phyloP scores from a whole-genome alignment of 2,329 filamentous ascomycete species.

The Arthrobotrys pseudoclavata region DNA sequence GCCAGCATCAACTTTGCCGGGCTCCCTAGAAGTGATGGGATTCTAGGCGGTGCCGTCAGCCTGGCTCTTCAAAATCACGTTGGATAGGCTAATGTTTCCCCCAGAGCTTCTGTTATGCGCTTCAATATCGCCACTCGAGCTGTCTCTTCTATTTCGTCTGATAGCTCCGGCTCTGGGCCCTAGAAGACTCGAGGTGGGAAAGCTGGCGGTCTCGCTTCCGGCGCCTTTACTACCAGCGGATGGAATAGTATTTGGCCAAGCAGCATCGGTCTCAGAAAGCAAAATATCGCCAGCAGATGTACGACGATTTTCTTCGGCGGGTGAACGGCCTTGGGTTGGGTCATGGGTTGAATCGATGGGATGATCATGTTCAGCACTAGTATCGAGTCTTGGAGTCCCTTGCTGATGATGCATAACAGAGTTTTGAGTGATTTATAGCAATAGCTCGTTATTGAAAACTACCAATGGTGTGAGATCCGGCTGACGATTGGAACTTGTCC shows the following conservation, averaged over 20 bases:
- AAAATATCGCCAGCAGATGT: slow-evolving; percentile 21
- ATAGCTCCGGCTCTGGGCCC: not conserved
- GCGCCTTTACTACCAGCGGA: not conserved
- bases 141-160: slow-evolving; percentile 2
- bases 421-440: slow-evolving; percentile 1
- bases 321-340: slow-evolving; percentile 28
- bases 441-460: not conserved
- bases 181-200: not conserved
- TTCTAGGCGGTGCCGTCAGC: not conserved
- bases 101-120: slow-evolving; percentile 3
- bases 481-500: slow-evolving; percentile 8
- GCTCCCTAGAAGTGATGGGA: not conserved
- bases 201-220: not conserved
- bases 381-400: slow-evolving; percentile 17
- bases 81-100: slow-evolving; percentile 5
- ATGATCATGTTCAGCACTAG: slow-evolving; percentile 26
- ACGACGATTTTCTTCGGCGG: slow-evolving; percentile 26
- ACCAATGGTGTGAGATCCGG: slow-evolving; percentile 1
- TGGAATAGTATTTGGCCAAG: slow-evolving; percentile 19
- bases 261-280: slow-evolving; percentile 23
- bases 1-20: not conserved
- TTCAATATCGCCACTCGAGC: not conserved
- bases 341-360: slow-evolving; percentile 32
- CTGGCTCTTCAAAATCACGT: slow-evolving; percentile 17
- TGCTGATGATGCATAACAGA: slow-evolving; percentile 1